Conservation (phyloP, 2,329 filamentous ascomycete species). For the Paraconiothyrium sp. region DNA sequence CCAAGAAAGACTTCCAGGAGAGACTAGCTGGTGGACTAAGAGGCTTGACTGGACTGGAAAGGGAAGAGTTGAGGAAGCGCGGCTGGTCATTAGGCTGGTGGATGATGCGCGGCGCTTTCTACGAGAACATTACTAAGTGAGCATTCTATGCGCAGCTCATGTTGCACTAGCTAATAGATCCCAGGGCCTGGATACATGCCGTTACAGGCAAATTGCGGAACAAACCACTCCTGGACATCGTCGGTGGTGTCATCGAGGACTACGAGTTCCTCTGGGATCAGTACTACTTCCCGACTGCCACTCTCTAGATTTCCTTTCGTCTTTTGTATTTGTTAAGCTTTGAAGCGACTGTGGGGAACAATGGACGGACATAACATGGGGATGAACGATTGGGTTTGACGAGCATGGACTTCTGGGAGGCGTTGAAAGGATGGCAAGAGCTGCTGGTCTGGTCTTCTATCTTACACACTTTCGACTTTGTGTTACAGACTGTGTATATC, state of each 20-base stretch:
- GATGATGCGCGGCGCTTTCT: slow-evolving; percentile 95
- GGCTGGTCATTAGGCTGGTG: slow-evolving; percentile 96
- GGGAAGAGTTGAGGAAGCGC: slow-evolving; percentile 86
- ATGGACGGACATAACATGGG: slow-evolving; percentile 17
- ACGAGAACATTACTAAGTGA: slow-evolving; percentile 84
- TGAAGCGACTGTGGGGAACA: neutral
- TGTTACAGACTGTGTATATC: neutral
- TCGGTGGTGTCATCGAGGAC: slow-evolving; percentile 88
- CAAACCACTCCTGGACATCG: slow-evolving; percentile 79
- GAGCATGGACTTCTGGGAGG: slow-evolving; percentile 14
- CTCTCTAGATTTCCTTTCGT: slow-evolving; percentile 51
- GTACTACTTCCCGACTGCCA: slow-evolving; percentile 85
- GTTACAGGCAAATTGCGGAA: slow-evolving; percentile 75
- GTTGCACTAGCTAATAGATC: slow-evolving; percentile 27
- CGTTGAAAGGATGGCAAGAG: slow-evolving; percentile 2
- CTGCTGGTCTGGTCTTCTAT: slow-evolving; percentile 20
- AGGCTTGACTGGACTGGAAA: slow-evolving; percentile 83
- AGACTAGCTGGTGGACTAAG: slow-evolving; percentile 75
- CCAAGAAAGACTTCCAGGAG: slow-evolving; percentile 71
- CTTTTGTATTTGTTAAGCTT: slow-evolving; percentile 13
- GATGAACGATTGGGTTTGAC: slow-evolving; percentile 22
- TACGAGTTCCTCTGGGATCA: slow-evolving; percentile 99
- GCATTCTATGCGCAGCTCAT: slow-evolving; percentile 28
- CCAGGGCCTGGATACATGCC: slow-evolving; percentile 70
- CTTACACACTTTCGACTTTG: neutral